Base-by-base conservation (phyloP, 352 stramenopile species). In the Phytophthora pinifolia region DNA sequence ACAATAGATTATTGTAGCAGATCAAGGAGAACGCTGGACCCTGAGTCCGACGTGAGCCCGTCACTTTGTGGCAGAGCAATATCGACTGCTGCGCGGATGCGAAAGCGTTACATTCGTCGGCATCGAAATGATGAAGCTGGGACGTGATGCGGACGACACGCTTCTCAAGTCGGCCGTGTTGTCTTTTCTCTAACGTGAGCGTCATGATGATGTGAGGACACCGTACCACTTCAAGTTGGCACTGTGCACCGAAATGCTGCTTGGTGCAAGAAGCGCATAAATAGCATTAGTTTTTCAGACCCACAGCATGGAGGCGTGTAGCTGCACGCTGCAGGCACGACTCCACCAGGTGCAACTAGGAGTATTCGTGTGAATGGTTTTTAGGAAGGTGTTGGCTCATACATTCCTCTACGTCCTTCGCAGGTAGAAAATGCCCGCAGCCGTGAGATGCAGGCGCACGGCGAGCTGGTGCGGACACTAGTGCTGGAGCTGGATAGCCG, bases 361-460 rank as follows among this genome's bases (percentile, higher is more conserved):
- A 41, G 22, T 47, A 31, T 37, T 36, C 2, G 10, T 44, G 14
- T 9, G 3, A 4, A 14, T 17, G 33, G 36, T 12, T 38, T 14
- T 1, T 35, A 4, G 18, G 9, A 18, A 22, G 1, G 14, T 15
- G 13, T 12, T 4, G 17, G 15, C 9, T 50, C 10, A 37, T 30
- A 8, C 25, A 29, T 29, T 29, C 25, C 25, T 29, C 22, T 27
- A 22, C 20, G 2, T 6, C 22, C 22, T 27, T 17, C 45, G 5
- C 25, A 86, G 76, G 25, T 84, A 3, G 71, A 87, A 59, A 53
- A 42, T 27, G 67, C 70, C 2, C 74, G 79, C 6, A 66, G 63
- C 12, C 74, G 62, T 9, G 76, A 89, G 48, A 70, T 89, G 65
- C 49, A 71, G 9, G 54, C 54, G 1, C 76, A 89, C 7, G 79